These are phyloP conservation scores for Escovopsis sp. DNA, from an alignment of 2,329 filamentous ascomycete genomes.

Conservation along the genomic window DNA sequence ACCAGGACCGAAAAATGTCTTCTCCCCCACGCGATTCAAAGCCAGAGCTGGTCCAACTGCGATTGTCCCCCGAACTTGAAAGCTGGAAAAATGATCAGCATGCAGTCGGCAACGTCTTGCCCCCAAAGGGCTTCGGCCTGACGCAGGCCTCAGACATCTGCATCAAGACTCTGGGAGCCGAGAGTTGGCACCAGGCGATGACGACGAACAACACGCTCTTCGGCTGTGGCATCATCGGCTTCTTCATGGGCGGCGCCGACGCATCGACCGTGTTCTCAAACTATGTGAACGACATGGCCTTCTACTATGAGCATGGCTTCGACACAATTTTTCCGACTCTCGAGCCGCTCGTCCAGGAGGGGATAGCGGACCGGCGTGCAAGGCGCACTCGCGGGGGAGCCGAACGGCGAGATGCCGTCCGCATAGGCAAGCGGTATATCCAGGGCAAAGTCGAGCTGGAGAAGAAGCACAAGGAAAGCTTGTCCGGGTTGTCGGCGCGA, in stretches of 20 bases:
- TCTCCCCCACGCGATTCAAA: not conserved
- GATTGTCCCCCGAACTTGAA: constrained; percentile 8
- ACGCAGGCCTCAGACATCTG: constrained; percentile 4
- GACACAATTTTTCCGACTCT: constrained; percentile 9
- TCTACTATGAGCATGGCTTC: constrained; percentile 13
- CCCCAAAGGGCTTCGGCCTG: constrained; percentile 8
- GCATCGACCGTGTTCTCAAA: constrained; percentile 11
- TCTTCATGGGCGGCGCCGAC: constrained; percentile 9
- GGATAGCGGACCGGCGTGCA: constrained; percentile 7
- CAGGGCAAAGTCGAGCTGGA: constrained; percentile 9
- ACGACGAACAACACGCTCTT: constrained; percentile 10
- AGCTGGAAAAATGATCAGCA: constrained; percentile 9
- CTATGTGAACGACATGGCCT: constrained; percentile 11
- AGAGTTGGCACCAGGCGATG: constrained; percentile 8
- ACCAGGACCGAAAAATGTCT: not conserved
- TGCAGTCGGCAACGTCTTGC: constrained; percentile 7
- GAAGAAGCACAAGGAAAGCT: constrained; percentile 2
- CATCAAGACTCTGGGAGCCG: constrained; percentile 6
- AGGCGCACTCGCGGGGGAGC: constrained; percentile 7
- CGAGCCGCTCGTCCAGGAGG: constrained; percentile 6
- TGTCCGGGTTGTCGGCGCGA: constrained; percentile 5
- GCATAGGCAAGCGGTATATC: constrained; percentile 8
- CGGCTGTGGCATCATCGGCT: constrained; percentile 8
- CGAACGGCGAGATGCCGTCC: constrained; percentile 8
- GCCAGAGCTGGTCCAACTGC: constrained; percentile 6